phyloP scores from a whole-genome alignment of 768 basidiomycete species.

The Boletus rubropictus region DNA sequence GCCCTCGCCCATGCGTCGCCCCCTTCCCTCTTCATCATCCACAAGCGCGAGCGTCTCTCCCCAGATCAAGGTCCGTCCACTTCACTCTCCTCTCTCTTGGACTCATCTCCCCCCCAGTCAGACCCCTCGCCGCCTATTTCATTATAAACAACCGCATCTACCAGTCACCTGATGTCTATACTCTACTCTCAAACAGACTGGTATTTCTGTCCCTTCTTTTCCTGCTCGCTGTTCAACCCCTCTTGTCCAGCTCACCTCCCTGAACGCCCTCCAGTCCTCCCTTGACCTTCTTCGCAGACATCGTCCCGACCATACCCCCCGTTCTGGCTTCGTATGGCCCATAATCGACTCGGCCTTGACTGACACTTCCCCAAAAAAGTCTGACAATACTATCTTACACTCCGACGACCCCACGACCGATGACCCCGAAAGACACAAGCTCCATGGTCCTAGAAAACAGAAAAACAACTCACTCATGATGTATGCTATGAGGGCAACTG shows the following conservation, averaged over 20 bases:
- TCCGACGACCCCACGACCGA: constrained; percentile 18
- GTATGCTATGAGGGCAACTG: constrained; percentile 78
- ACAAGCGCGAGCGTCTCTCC: constrained; percentile 79
- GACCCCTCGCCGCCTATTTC: constrained; percentile 78
- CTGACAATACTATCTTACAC: constrained; percentile 24
- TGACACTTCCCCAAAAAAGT: constrained; percentile 40
- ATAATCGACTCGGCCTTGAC: constrained; percentile 53
- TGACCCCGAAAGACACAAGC: constrained; percentile 19
- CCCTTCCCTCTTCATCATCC: constrained; percentile 81
- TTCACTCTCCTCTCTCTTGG: background rate
- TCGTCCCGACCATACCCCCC: constrained; percentile 78
- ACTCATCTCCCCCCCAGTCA: constrained; percentile 40
- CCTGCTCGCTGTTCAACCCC: background rate
- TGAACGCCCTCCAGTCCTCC: constrained; percentile 69
- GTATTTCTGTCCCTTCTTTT: constrained; percentile 36
- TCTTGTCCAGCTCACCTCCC: constrained; percentile 51
- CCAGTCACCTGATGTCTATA: constrained; percentile 80
- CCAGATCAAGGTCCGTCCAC: constrained; percentile 67
- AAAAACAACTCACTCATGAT: constrained; percentile 65
- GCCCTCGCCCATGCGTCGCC: constrained; percentile 75
- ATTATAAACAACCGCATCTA: constrained; percentile 87
- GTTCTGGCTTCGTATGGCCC: constrained; percentile 82
- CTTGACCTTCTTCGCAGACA: constrained; percentile 67
- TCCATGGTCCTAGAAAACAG: constrained; percentile 43
- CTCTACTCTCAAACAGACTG: constrained; percentile 76